A percentile compares a stretch with the other conserved stretches of the same genome.
Conservation (phyloP, 2,329 filamentous ascomycete genomes). For the Amauroascus verrucosus region DNA sequence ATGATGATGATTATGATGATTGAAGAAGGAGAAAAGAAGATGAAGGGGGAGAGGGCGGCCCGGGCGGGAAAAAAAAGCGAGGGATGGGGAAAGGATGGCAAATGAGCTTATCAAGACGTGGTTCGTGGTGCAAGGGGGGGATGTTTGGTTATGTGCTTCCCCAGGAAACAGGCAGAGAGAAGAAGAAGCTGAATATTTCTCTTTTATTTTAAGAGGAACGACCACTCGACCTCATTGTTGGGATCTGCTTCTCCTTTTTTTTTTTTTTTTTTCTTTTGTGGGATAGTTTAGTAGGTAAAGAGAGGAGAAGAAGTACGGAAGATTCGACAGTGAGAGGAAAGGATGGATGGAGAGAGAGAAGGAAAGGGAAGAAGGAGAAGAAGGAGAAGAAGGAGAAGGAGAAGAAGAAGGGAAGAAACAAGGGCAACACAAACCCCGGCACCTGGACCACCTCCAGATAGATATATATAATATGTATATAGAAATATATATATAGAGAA, state of each 20-base stretch:
- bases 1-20: no score
- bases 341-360: not conserved
- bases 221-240: no score
- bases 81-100: not conserved
- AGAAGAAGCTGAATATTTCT: no score
- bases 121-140: not conserved
- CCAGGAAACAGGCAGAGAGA: not conserved
- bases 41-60: not conserved
- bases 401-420: no score
- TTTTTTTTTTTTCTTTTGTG: no score
- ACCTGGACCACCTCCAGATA: no score
- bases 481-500: no score
- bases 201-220: no score
- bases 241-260: no score
- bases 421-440: no score
- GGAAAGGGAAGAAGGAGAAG: not conserved
- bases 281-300: no score
- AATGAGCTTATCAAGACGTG: not conserved
- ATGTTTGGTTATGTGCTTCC: not conserved
- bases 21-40: not conserved
- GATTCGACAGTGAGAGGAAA: not conserved
- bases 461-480: no score
- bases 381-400: not conserved
- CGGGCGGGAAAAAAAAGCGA: slow-evolving; percentile 2
- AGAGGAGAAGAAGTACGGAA: not conserved